Evolutionary conservation across 148 eudicot species (phyloP), one percentile per base, ranked within the genome.

Genomic region (Rhododendron henanense): DNA sequence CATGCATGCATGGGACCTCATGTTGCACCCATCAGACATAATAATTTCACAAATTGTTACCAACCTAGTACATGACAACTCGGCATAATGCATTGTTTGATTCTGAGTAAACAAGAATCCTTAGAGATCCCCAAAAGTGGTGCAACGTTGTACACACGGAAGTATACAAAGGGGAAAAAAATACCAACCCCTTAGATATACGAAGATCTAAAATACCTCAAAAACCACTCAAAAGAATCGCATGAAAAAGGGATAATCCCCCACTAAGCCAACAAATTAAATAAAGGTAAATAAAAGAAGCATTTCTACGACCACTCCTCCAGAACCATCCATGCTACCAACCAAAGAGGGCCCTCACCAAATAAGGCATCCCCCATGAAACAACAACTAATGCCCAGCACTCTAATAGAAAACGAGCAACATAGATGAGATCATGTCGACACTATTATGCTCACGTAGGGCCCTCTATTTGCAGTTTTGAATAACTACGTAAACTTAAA

Each of bases 311-410:
- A 39, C 23, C 79, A 35, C 23, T 37, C 18, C 11, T 75, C 13
- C 25, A 18, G 11, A 48, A 39, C 48, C 79, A 35, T 75, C 19
- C 0, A 75, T 31, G 79, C 79, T 7, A 75, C 23, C 45, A 75
- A 75, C 47, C 48, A 75, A 75, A 75, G n/a, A 16, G 23, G 78
- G 48, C 79, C n/a, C 18, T 74, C 79, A 75, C 79, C 79, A 75
- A 75, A 35, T 75, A 75, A 8, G 79, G n/a, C 79, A 75, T 35
- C 48, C 39, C 25, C 21, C 9, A 37, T 33, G 76, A 41, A 71
- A 71, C 19, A 71, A 71, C 33, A 31, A 71, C 79, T 33, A 35
- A 73, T 16, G 44, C 71, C 78, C 23, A 81, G 25, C 39, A 61
- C 33, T 13, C 44, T 21, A 79, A 25, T 47, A 9, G 23, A 83